These are phyloP conservation scores for Starmerella apis DNA, from an alignment of 805 yeast genomes.

Conservation along the genomic window DNA sequence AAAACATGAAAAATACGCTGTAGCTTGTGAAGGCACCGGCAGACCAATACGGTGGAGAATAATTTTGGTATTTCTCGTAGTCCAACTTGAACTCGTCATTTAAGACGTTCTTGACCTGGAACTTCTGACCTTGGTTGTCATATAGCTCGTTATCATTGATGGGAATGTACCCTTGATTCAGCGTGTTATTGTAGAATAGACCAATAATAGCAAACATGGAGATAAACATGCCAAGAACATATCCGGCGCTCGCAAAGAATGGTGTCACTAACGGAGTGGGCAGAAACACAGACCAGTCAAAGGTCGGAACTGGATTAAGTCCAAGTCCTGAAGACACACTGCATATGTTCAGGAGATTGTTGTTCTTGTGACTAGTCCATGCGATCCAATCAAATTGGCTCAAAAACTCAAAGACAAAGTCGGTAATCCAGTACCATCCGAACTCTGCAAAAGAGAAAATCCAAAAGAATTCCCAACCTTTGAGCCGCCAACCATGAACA, in stretches of 20 bases:
- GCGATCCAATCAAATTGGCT: conserved; percentile 54
- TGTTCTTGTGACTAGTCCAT: conserved; percentile 47
- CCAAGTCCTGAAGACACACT: conserved; percentile 43
- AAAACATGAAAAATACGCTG: conserved; percentile 46
- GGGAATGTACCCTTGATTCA: conserved; percentile 45
- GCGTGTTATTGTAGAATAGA: conserved; percentile 38
- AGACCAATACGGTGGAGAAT: conserved; percentile 56
- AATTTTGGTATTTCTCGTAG: conserved; percentile 37
- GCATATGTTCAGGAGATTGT: conserved; percentile 41
- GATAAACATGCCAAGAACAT: conserved; percentile 33
- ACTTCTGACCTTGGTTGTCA: conserved; percentile 38
- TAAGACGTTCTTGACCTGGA: conserved; percentile 37
- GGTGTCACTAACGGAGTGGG: conserved; percentile 36
- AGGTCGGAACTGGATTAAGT: conserved; percentile 43
- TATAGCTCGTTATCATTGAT: conserved; percentile 38
- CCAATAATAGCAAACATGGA: conserved; percentile 28
- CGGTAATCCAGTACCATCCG: conserved; percentile 59
- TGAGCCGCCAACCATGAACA: conserved; percentile 51
- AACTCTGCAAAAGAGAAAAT: conserved; percentile 38
- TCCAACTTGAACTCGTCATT: conserved; percentile 41
- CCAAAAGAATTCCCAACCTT: conserved; percentile 43
- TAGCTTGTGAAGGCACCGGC: conserved; percentile 52
- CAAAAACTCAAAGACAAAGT: conserved; percentile 51
- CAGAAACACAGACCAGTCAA: conserved; percentile 38
- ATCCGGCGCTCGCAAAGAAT: conserved; percentile 33